phyloP scores from a whole-genome alignment of 768 basidiomycete species.

The Mycena filopes region DNA sequence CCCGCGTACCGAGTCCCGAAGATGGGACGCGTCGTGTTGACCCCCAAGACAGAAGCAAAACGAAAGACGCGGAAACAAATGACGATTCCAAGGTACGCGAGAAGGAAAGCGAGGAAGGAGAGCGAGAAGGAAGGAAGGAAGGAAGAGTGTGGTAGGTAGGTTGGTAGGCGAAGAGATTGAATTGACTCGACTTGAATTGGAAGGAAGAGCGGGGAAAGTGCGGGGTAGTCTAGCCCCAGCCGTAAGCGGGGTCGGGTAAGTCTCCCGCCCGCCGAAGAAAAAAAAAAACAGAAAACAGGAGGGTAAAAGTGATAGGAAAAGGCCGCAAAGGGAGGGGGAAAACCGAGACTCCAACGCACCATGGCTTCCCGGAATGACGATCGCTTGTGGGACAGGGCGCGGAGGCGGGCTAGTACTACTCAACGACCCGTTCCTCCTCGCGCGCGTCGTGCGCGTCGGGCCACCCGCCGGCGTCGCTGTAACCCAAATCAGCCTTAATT shows the following conservation, averaged over 20 bases:
- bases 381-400: conserved; percentile 66
- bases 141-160: background rate
- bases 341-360: background rate
- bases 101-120: background rate
- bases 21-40: no score
- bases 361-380: conserved; percentile 64
- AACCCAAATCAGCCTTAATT: no score
- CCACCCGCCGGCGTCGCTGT: conserved; percentile 46
- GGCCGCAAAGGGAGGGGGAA: background rate
- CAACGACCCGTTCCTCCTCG: conserved; percentile 69
- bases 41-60: background rate
- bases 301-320: background rate
- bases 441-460: conserved; percentile 64
- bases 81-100: background rate
- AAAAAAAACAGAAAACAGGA: background rate
- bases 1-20: no score
- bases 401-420: conserved; percentile 67
- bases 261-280: no score
- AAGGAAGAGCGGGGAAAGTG: no score
- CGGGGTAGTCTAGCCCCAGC: background rate
- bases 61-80: background rate
- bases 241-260: background rate
- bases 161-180: no score
- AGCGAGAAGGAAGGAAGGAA: background rate
- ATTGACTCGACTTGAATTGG: no score